Evolutionary conservation across 305 asterid species (phyloP).

Genomic region (Stenogyne calaminthoides): DNA sequence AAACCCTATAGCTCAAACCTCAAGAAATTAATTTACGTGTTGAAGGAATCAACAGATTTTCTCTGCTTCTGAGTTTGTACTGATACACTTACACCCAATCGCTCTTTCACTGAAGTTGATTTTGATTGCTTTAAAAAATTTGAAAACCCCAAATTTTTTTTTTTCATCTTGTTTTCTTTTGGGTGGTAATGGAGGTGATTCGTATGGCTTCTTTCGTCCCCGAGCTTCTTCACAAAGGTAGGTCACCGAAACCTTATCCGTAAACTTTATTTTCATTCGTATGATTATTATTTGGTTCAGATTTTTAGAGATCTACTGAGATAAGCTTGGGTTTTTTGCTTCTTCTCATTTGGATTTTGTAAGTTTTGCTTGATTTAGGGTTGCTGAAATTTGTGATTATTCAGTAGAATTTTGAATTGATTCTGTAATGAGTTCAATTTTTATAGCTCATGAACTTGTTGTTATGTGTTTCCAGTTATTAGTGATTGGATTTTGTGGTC

Average conservation of each 20-base stretch:
- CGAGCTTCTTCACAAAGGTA: slow-evolving; percentile 73
- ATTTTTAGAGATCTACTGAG: slow-evolving; percentile 53
- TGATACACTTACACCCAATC: slow-evolving; percentile 8
- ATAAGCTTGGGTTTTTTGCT: slow-evolving; percentile 34
- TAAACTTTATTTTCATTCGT: not conserved
- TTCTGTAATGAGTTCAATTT: slow-evolving; percentile 2
- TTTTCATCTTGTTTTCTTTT: not conserved
- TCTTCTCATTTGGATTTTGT: not conserved
- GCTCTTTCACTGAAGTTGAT: not conserved
- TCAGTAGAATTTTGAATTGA: not conserved
- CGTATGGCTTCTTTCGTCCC: slow-evolving; percentile 51
- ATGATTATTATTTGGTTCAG: slow-evolving; percentile 27
- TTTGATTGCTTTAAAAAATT: slow-evolving; percentile 28
- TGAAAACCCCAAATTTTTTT: slow-evolving; percentile 25
- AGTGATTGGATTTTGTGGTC: not conserved
- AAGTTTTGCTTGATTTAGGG: not conserved
- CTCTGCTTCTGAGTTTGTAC: slow-evolving; percentile 23
- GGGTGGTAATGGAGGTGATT: slow-evolving; percentile 52
- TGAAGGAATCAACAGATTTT: slow-evolving; percentile 9
- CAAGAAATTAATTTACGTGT: slow-evolving; percentile 18
- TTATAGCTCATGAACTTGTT: slow-evolving; percentile 19
- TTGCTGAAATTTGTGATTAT: slow-evolving; percentile 30
- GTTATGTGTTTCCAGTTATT: not conserved
- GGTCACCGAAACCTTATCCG: slow-evolving; percentile 30
- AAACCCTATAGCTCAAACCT: slow-evolving; percentile 33